Conservation (phyloP, 805 yeast genomes). For the Torulaspora gathmanii region DNA sequence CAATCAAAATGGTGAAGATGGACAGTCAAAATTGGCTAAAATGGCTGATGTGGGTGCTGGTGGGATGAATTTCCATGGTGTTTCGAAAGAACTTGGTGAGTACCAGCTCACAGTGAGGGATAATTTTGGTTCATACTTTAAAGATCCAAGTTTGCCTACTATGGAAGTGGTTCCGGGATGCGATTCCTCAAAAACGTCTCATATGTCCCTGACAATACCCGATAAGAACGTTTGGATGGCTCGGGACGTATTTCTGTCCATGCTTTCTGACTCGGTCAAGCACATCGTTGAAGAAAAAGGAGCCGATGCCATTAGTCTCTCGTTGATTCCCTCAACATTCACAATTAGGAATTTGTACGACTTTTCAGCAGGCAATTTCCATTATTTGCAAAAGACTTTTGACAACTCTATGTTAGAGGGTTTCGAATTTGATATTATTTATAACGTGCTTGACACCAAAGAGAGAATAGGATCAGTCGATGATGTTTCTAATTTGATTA, state of each 20-base stretch:
- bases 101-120: conserved; percentile 60
- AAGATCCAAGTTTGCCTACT: conserved; percentile 28
- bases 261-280: conserved; percentile 66
- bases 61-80: conserved; percentile 41
- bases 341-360: conserved; percentile 53
- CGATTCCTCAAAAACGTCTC: conserved; percentile 60
- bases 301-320: conserved; percentile 26
- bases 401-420: conserved; percentile 44
- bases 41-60: conserved; percentile 30
- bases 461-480: conserved; percentile 35
- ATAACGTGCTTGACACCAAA: conserved; percentile 43
- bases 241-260: conserved; percentile 62
- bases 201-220: conserved; percentile 66
- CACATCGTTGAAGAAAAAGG: conserved; percentile 31
- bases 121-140: conserved; percentile 39
- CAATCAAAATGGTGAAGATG: conserved; percentile 56
- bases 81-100: conserved; percentile 58
- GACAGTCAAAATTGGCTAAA: conserved; percentile 25
- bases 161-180: conserved; percentile 36
- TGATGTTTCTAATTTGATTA: conserved; percentile 23
- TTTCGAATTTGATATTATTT: conserved; percentile 70
- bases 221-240: conserved; percentile 73
- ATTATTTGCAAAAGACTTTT: conserved; percentile 71
- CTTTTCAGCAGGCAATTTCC: conserved; percentile 67
- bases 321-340: conserved; percentile 41